Conservation (phyloP, 208 protist genomes). For the Leishmania mexicana region DNA sequence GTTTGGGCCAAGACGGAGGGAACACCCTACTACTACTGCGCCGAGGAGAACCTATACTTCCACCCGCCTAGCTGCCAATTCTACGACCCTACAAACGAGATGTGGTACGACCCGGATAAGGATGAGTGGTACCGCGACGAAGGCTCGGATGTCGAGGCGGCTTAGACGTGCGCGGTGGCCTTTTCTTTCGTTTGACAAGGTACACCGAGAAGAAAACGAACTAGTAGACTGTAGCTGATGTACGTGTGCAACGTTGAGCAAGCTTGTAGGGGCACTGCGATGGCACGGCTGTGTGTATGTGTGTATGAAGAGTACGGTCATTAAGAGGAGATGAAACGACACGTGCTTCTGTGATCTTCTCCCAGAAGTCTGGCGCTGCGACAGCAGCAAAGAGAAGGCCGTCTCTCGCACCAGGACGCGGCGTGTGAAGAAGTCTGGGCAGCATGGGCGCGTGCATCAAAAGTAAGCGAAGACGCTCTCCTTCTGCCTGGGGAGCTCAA, state of each 20-base stretch:
- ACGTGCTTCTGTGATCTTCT: neutral
- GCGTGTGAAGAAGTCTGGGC: neutral
- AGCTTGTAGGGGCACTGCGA: neutral
- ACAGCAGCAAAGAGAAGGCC: neutral
- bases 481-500: neutral
- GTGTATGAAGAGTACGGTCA: no score
- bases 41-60: constrained; percentile 87
- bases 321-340: neutral
- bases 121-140: constrained; percentile 89
- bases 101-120: constrained; percentile 91
- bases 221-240: neutral
- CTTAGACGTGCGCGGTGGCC: neutral
- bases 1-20: constrained; percentile 81
- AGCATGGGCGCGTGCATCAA: neutral
- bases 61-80: constrained; percentile 91
- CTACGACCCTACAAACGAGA: constrained; percentile 89
- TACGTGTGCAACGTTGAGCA: neutral
- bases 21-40: constrained; percentile 89
- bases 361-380: neutral
- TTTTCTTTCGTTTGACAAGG: neutral
- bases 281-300: neutral
- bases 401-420: neutral
- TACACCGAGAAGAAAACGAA: neutral
- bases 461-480: neutral
- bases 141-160: constrained; percentile 31